These are phyloP conservation scores for Chrysoporthe cubensis DNA, from an alignment of 2,329 filamentous ascomycete species.

Conservation along the genomic window DNA sequence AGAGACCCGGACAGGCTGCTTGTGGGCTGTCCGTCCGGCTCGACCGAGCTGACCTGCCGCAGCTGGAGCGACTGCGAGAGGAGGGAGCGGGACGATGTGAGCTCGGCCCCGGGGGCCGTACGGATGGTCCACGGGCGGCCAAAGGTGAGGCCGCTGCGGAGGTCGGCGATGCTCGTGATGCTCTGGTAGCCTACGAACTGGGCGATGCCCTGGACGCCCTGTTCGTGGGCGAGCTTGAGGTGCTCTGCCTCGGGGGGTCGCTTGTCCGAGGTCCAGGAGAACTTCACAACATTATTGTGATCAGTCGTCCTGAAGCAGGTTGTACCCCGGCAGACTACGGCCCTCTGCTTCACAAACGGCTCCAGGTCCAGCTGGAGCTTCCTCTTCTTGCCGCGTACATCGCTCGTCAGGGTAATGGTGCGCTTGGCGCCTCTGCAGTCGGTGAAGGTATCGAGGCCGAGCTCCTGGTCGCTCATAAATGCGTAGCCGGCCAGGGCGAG, in stretches of 20 bases:
- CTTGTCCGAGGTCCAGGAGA: constrained; percentile 38
- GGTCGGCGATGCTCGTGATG: not conserved
- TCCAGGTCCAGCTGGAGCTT: not conserved
- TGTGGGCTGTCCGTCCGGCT: too few species aligned
- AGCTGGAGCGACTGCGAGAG: too few species aligned
- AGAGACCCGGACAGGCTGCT: too few species aligned
- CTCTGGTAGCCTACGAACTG: not conserved
- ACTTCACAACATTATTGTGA: constrained; percentile 37
- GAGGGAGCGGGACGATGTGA: not conserved
- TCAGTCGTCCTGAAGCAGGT: constrained; percentile 32
- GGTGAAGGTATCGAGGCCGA: constrained; percentile 38
- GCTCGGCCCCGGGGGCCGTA: not conserved
- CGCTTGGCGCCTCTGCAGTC: constrained; percentile 2
- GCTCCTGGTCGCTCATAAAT: constrained; percentile 38
- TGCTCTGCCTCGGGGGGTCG: constrained; percentile 34
- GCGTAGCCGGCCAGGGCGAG: constrained; percentile 36
- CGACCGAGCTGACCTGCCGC: too few species aligned
- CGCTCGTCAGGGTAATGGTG: not conserved
- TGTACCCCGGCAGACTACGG: constrained; percentile 35
- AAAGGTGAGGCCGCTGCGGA: not conserved
- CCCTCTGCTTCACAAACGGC: constrained; percentile 7
- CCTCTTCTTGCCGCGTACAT: not conserved
- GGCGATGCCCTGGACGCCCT: not conserved
- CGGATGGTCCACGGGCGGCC: not conserved
- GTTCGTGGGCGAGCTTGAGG: constrained; percentile 25